phyloP scores from a whole-genome alignment of 768 basidiomycete species.

The Mycena leptocephala region DNA sequence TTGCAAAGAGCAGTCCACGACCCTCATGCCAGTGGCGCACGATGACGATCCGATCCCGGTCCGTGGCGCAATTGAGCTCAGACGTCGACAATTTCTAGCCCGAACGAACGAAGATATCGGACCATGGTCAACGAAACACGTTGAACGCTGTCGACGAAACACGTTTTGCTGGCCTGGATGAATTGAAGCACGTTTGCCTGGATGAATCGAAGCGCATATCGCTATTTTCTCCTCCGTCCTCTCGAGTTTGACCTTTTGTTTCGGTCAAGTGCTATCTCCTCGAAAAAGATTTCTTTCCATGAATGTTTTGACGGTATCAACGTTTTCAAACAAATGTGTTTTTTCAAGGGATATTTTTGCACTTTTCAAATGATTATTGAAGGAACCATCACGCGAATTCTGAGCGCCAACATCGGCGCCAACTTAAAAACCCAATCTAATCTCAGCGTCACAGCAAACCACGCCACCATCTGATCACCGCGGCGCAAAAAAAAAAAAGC shows the following conservation, averaged over 20 bases:
- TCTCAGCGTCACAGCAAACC: background rate
- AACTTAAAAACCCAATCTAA: conserved; percentile 33
- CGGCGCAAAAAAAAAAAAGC: background rate
- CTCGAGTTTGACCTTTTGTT: background rate
- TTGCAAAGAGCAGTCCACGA: background rate
- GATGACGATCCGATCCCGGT: background rate
- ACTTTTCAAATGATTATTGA: background rate
- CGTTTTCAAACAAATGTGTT: too few relatives aligned
- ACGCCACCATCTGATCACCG: conserved; percentile 14
- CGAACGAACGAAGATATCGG: conserved; percentile 14
- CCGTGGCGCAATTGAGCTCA: background rate
- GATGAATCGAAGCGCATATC: background rate
- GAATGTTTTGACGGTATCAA: background rate
- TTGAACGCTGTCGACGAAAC: too few relatives aligned
- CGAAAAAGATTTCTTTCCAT: background rate
- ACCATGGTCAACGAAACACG: background rate
- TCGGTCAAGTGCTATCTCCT: conserved; percentile 8
- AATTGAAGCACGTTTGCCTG: background rate
- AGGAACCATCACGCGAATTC: conserved; percentile 18
- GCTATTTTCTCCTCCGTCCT: background rate
- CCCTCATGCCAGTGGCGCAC: background rate
- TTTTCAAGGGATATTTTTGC: too few relatives aligned
- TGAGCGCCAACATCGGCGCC: background rate
- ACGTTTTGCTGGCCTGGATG: background rate
- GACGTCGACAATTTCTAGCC: background rate